Conservation (phyloP, 768 basidiomycete species). For the Trametes cingulata region DNA sequence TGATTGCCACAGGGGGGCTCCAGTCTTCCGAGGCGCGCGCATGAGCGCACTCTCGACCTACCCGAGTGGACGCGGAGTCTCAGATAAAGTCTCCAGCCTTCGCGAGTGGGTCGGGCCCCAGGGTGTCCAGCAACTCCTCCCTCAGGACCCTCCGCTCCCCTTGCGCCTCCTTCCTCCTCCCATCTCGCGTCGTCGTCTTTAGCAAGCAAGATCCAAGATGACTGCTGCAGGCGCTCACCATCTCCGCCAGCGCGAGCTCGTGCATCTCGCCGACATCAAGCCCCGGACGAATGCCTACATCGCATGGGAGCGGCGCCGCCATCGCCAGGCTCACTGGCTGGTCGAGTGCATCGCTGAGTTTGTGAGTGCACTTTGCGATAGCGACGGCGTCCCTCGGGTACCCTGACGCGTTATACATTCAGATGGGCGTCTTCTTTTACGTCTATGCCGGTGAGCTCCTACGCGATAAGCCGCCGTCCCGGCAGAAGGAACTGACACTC, state of each 20-base stretch:
- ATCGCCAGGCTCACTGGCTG: slow-evolving; percentile 33
- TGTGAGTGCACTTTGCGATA: slow-evolving; percentile 21
- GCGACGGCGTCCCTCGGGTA: not conserved
- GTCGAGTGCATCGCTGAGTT: slow-evolving; percentile 35
- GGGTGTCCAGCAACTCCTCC: slow-evolving; percentile 1
- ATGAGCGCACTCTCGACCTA: not conserved
- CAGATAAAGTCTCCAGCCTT: slow-evolving; percentile 10
- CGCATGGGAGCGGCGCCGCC: slow-evolving; percentile 30
- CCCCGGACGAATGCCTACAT: slow-evolving; percentile 22
- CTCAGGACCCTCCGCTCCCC: not conserved
- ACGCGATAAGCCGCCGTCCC: not conserved
- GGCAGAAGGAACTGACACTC: not conserved
- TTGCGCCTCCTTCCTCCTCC: not conserved
- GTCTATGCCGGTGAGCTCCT: slow-evolving; percentile 26
- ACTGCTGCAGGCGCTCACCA: slow-evolving; percentile 11
- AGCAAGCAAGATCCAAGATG: not conserved
- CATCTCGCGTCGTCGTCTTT: not conserved
- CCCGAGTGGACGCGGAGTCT: not conserved
- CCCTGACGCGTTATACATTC: not conserved
- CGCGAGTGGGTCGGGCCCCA: not conserved
- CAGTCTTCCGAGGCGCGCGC: slow-evolving; percentile 1
- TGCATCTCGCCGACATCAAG: slow-evolving; percentile 28
- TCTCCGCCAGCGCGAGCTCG: slow-evolving; percentile 22
- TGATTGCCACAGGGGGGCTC: slow-evolving; percentile 19
- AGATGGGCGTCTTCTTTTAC: slow-evolving; percentile 35